A percentile compares a stretch with the other conserved stretches of the same genome.
Conservation (phyloP, 306 rosid genomes). For the Cucumis cinereus region DNA sequence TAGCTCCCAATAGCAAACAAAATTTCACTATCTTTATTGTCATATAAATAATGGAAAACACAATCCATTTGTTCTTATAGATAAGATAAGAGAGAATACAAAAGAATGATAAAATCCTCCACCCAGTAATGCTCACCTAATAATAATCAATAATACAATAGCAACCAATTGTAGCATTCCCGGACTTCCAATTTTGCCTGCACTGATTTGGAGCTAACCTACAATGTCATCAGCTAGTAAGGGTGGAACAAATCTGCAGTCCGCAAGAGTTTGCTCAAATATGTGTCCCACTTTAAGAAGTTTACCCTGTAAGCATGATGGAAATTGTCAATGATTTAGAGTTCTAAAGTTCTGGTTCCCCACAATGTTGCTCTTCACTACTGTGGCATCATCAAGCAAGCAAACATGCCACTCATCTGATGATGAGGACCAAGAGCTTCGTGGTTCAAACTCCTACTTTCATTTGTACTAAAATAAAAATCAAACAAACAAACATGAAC, state of each 20-base stretch:
- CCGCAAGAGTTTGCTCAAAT: constrained; percentile 79
- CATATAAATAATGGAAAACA: not conserved
- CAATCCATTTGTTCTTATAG: not conserved
- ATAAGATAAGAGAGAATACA: not conserved
- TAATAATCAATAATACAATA: not conserved
- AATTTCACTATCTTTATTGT: not conserved
- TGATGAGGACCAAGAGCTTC: too few relatives aligned
- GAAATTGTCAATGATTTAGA: not conserved
- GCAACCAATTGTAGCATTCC: not conserved
- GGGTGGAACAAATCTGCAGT: constrained; percentile 75
- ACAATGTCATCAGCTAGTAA: constrained; percentile 28
- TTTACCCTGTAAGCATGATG: constrained; percentile 44
- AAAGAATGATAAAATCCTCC: not conserved
- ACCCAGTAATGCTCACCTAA: not conserved
- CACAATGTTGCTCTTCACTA: not conserved
- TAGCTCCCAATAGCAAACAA: not conserved
- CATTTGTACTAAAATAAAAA: too few relatives aligned
- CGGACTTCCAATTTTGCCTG: not conserved
- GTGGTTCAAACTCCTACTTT: too few relatives aligned
- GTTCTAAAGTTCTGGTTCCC: not conserved
- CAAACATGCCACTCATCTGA: too few relatives aligned
- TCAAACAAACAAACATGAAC: not conserved
- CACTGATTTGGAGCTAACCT: not conserved
- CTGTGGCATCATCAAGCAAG: not conserved
- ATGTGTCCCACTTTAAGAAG: constrained; percentile 82